These are phyloP conservation scores for Termitomyces sp. DNA, from an alignment of 1,284 basidiomycete species.

Conservation along the genomic window DNA sequence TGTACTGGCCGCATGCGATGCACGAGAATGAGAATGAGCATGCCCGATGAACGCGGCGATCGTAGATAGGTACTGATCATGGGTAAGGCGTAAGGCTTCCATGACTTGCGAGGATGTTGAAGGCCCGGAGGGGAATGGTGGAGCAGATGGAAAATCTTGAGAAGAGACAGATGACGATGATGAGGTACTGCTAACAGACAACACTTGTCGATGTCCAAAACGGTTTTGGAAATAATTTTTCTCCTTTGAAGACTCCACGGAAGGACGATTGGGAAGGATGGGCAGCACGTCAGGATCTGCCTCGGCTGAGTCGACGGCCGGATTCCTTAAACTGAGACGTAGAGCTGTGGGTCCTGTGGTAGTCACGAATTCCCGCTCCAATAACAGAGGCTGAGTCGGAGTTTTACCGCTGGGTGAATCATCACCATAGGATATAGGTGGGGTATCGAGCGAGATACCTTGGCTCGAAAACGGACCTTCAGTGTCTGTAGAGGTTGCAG, in stretches of 20 bases:
- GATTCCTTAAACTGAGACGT: constrained; percentile 31
- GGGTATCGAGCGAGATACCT: constrained; percentile 22
- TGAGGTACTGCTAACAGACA: constrained; percentile 62
- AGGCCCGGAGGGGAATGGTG: constrained; percentile 65
- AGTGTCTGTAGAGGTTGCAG: constrained; percentile 30
- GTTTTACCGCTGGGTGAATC: constrained; percentile 27
- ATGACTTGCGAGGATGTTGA: constrained; percentile 62
- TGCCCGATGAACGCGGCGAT: constrained; percentile 98
- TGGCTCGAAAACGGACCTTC: constrained; percentile 26
- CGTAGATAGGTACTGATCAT: constrained; percentile 87
- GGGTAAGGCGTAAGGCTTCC: constrained; percentile 68
- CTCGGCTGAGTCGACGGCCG: constrained; percentile 15
- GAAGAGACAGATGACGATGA: constrained; percentile 65
- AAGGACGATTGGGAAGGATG: constrained; percentile 28
- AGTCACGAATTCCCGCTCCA: constrained; percentile 17
- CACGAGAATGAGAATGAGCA: constrained; percentile 86
- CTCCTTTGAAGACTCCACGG: constrained; percentile 24
- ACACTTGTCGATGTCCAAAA: constrained; percentile 36
- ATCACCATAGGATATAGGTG: constrained; percentile 20
- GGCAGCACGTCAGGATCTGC: constrained; percentile 30
- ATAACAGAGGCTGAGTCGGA: constrained; percentile 27
- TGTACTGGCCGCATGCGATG: constrained; percentile 86
- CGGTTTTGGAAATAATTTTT: constrained; percentile 28
- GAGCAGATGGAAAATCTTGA: constrained; percentile 44
- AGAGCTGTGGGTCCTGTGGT: constrained; percentile 29